Evolutionary conservation across 768 basidiomycete species (phyloP).

Genomic region (Naganishia kalamii): DNA sequence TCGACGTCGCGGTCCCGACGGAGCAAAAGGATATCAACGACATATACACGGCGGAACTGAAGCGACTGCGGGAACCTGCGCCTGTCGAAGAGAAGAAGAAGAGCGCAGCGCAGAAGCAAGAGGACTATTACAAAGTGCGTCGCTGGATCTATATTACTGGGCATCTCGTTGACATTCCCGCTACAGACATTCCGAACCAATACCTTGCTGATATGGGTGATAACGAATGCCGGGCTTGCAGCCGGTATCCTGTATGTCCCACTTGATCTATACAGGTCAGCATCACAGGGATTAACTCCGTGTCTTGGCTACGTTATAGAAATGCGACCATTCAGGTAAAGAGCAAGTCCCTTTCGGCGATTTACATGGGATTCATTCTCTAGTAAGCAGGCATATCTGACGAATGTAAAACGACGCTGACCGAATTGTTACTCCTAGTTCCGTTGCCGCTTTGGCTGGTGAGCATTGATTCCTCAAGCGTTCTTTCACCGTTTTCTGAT

Average conservation of each 20-base stretch:
- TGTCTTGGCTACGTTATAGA: constrained; percentile 34
- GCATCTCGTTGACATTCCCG: constrained; percentile 29
- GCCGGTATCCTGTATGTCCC: constrained; percentile 64
- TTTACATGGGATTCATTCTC: constrained; percentile 82
- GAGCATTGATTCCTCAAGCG: constrained; percentile 45
- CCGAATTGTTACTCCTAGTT: constrained; percentile 42
- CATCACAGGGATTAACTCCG: neutral
- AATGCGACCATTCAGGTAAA: constrained; percentile 52
- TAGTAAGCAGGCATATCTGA: constrained; percentile 47
- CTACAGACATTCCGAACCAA: constrained; percentile 30
- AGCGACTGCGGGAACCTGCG: constrained; percentile 68
- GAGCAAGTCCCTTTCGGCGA: constrained; percentile 58
- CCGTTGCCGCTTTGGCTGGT: constrained; percentile 82
- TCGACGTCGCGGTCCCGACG: constrained; percentile 77
- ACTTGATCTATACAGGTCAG: neutral
- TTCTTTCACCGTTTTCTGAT: constrained; percentile 12
- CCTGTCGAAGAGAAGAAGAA: constrained; percentile 55
- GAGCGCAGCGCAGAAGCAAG: constrained; percentile 42
- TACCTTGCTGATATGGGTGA: constrained; percentile 80
- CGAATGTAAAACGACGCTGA: neutral
- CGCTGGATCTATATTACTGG: constrained; percentile 36
- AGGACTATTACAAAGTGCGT: constrained; percentile 50
- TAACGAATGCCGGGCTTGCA: constrained; percentile 71
- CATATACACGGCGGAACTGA: constrained; percentile 79
- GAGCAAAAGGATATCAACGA: constrained; percentile 66